phyloP scores from a whole-genome alignment of 176 grass and related monocot species.

The Oryza nivara region DNA sequence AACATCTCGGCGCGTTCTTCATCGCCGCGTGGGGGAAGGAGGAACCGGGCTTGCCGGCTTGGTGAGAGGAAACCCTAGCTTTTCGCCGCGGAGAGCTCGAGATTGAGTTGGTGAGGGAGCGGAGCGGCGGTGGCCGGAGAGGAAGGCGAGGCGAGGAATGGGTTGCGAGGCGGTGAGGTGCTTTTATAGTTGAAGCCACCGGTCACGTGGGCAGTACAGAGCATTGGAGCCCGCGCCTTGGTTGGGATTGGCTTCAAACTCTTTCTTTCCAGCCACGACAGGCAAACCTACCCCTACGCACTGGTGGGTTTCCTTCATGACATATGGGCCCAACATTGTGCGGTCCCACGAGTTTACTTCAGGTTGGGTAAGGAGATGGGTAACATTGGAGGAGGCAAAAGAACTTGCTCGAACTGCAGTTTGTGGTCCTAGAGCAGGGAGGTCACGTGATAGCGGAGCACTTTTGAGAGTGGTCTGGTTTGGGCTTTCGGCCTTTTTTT shows the following conservation, averaged over 20 bases:
- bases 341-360: not conserved
- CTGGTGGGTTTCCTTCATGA: not conserved
- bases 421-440: not conserved
- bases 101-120: not conserved
- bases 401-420: not conserved
- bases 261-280: slow-evolving; percentile 21
- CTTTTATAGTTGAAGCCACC: slow-evolving; percentile 24
- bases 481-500: not conserved
- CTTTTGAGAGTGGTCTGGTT: not conserved
- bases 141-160: not conserved
- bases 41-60: not conserved
- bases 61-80: slow-evolving; percentile 16
- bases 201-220: slow-evolving; percentile 1
- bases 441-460: not conserved
- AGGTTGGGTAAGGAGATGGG: not conserved
- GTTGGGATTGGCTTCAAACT: not conserved
- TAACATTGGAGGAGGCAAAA: not conserved
- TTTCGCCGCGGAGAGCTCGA: not conserved
- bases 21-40: slow-evolving; percentile 5
- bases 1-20: not conserved
- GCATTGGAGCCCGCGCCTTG: not conserved
- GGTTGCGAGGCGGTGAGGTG: not conserved
- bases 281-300: not conserved
- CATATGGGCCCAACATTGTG: not conserved
- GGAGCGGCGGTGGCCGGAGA: slow-evolving; percentile 1